Conservation (phyloP, 2,329 filamentous ascomycete genomes). For the Orbilia oligospora region DNA sequence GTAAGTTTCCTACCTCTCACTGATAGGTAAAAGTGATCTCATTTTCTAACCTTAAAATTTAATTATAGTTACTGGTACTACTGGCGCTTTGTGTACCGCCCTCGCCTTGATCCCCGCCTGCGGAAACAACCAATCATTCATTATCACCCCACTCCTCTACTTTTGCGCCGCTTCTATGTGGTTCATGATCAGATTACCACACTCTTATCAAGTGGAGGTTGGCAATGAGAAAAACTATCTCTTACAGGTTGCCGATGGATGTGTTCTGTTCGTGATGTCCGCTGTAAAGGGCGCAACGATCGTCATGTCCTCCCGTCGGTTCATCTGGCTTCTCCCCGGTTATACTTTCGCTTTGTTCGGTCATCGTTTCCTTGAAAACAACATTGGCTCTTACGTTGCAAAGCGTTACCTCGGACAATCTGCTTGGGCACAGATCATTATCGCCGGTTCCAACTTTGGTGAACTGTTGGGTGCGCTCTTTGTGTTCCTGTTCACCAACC, state of each 20-base stretch:
- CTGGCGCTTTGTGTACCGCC: constrained; percentile 70
- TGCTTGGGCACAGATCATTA: constrained; percentile 71
- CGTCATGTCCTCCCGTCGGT: constrained; percentile 69
- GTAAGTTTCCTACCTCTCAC: constrained; percentile 5
- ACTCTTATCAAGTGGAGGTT: constrained; percentile 64
- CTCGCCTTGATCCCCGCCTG: constrained; percentile 71
- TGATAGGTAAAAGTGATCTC: background rate
- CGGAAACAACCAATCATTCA: constrained; percentile 71
- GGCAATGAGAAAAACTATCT: constrained; percentile 51
- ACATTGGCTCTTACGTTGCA: constrained; percentile 69
- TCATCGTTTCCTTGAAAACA: constrained; percentile 71
- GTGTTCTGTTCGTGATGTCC: constrained; percentile 70
- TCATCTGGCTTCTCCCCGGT: constrained; percentile 71
- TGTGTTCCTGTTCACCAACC: constrained; percentile 71
- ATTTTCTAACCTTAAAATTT: constrained; percentile 67
- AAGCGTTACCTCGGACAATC: constrained; percentile 70
- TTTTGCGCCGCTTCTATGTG: constrained; percentile 67
- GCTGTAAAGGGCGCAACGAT: constrained; percentile 69
- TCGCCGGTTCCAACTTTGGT: constrained; percentile 71
- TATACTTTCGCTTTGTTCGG: constrained; percentile 71
- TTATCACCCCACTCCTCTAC: constrained; percentile 71
- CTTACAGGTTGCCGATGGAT: constrained; percentile 63
- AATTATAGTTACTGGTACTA: constrained; percentile 70
- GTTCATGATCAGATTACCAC: constrained; percentile 69
- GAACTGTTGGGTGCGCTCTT: constrained; percentile 70